Evolutionary conservation across 305 asterid species (phyloP).

Genomic region (Fraxinus sp.): DNA sequence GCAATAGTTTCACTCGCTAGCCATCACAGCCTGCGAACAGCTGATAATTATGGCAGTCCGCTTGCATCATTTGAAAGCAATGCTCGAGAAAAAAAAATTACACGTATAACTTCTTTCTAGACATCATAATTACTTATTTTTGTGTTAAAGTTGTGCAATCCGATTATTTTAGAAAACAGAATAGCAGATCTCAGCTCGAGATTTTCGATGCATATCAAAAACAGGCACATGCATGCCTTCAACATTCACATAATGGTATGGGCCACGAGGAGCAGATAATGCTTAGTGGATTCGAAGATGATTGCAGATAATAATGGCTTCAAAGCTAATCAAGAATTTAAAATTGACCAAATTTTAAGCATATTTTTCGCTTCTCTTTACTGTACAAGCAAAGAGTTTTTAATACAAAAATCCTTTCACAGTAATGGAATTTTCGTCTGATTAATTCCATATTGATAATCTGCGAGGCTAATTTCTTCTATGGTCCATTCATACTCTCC

Average conservation of each 20-base stretch:
- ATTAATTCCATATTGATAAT: too few relatives aligned
- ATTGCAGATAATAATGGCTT: neutral
- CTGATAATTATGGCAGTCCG: constrained; percentile 26
- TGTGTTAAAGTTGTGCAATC: too few relatives aligned
- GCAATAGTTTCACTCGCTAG: constrained; percentile 87
- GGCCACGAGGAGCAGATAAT: too few relatives aligned
- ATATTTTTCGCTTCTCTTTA: neutral
- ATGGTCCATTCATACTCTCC: neutral
- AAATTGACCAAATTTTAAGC: neutral
- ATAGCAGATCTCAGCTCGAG: too few relatives aligned
- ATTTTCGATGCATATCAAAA: too few relatives aligned
- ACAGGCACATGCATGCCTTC: too few relatives aligned
- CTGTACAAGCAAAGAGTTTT: neutral
- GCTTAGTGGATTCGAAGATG: neutral
- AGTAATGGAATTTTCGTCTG: neutral
- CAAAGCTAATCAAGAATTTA: neutral
- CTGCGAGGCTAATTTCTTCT: constrained; percentile 3
- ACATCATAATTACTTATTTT: too few relatives aligned
- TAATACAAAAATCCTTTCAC: neutral
- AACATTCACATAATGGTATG: too few relatives aligned
- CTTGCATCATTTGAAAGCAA: constrained; percentile 5
- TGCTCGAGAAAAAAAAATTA: neutral
- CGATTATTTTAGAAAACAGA: neutral
- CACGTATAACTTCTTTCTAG: too few relatives aligned
- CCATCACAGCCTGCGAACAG: constrained; percentile 92